A percentile compares a stretch with the other conserved stretches of the same genome.
Evolutionary conservation across 2,329 filamentous ascomycete species (phyloP).

Genomic region (Massarina eburnea): DNA sequence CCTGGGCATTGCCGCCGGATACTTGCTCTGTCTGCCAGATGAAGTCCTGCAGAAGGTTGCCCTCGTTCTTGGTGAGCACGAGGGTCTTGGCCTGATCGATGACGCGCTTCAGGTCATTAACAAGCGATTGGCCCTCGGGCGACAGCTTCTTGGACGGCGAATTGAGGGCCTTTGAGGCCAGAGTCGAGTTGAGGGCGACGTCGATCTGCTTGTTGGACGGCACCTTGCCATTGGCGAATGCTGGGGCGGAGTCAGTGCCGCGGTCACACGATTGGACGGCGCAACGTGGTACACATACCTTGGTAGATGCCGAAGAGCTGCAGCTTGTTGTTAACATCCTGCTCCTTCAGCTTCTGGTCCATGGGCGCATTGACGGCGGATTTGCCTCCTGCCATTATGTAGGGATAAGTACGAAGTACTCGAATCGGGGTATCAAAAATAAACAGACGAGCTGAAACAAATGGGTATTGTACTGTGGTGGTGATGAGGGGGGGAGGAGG

Average conservation of each 20-base stretch:
- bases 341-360: slow-evolving; percentile 75
- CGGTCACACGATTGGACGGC: slow-evolving; percentile 7
- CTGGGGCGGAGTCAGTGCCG: slow-evolving; percentile 45
- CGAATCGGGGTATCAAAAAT: slow-evolving; percentile 10
- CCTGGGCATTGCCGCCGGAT: slow-evolving; percentile 61
- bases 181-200: slow-evolving; percentile 85
- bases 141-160: slow-evolving; percentile 78
- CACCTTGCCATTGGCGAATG: slow-evolving; percentile 86
- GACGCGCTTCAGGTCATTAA: slow-evolving; percentile 75
- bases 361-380: slow-evolving; percentile 69
- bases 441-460: too few species aligned
- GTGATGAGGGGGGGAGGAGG: too few species aligned
- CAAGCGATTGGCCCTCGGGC: slow-evolving; percentile 74
- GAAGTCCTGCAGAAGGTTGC: slow-evolving; percentile 93
- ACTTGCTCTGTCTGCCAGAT: slow-evolving; percentile 89
- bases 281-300: slow-evolving; percentile 49
- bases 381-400: slow-evolving; percentile 12
- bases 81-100: slow-evolving; percentile 83
- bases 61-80: slow-evolving; percentile 90
- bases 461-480: too few species aligned
- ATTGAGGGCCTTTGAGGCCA: slow-evolving; percentile 69
- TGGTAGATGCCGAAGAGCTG: slow-evolving; percentile 89
- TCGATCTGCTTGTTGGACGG: slow-evolving; percentile 97
- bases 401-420: neutral
- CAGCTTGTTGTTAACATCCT: slow-evolving; percentile 86